Base-by-base conservation (phyloP, 2,329 filamentous ascomycete species). In the Pestalotiopsis sp. region DNA sequence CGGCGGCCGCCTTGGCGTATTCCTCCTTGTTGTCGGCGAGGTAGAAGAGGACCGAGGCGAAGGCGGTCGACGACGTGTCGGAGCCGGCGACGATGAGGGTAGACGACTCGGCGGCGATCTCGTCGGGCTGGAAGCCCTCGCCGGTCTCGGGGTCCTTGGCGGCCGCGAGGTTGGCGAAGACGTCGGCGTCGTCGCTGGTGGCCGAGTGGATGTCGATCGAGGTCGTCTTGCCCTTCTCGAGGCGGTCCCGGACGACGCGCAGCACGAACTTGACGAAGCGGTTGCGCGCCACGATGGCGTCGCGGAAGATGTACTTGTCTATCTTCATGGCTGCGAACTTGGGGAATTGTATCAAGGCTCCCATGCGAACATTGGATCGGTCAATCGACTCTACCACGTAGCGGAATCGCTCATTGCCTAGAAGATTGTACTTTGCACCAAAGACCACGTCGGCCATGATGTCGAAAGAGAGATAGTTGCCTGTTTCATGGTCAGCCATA, bases 381-480 rank as follows among this genome's bases (percentile, higher is more conserved):
- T 70, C 69, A 31, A 69, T 69, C n/a, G 52, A 27, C 38, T 70
- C 63, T 2, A 57, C 49, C 11, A 70, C 69, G 20, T 66, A 69
- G 9, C 66, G 69, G 41, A 66, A 69, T 1, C 63, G 57, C n/a
- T 68, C 62, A 13, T 68, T 45, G 5, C 61, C 61, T 4, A 70
- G 45, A 9, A 67, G 27, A 58, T 69, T 41, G 59, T 70, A 70
- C 17, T 70, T 62, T 2, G 62, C 62, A 11, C 67, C 63, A 49
- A 70, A 70, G 5, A 67, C 38, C 14, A 70, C 45, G 17, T 68
- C 69, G 61, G 69, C 62, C 69, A 70, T 70, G 17, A 70, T 68
- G 31, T 70, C 69, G 17, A 70, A 70, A 0, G 69, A 68, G 12
- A 70, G 67, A 38, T 67, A 69, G 57, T 69, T 69, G 67, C 61